Evolutionary conservation across 352 stramenopile species (phyloP).

Genomic region (Phytophthora tentaculata): DNA sequence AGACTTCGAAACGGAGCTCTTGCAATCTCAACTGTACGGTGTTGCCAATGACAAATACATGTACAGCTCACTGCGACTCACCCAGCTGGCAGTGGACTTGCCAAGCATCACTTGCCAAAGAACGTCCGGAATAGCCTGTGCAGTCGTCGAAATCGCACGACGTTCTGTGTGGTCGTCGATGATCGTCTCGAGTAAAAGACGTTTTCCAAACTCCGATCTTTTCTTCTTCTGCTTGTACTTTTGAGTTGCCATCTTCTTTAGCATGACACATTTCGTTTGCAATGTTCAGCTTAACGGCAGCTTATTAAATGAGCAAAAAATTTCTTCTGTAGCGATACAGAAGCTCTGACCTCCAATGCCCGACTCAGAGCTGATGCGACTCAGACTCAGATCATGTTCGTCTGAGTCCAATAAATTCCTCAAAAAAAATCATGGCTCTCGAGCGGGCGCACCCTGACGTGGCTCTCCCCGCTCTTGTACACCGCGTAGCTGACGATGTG

Average conservation of each 20-base stretch:
- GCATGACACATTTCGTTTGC: not conserved
- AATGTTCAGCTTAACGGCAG: not conserved
- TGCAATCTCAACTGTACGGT: not conserved
- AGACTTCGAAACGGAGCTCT: not conserved
- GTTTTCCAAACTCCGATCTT: not conserved
- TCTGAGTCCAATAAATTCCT: slow-evolving; percentile 5
- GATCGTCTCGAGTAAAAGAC: not conserved
- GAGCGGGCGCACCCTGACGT: slow-evolving; percentile 57
- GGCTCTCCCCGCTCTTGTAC: slow-evolving; percentile 49
- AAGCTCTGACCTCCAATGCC: not conserved
- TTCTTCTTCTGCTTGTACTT: not conserved
- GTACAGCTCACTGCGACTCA: not conserved
- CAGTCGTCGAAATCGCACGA: slow-evolving; percentile 20
- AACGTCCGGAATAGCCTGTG: slow-evolving; percentile 14
- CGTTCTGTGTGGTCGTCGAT: not conserved
- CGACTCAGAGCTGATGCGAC: not conserved
- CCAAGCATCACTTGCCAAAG: not conserved
- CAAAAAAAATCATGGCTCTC: slow-evolving; percentile 19
- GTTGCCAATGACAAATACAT: not conserved
- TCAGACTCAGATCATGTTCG: slow-evolving; percentile 1
- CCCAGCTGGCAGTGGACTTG: not conserved
- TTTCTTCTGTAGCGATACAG: no score
- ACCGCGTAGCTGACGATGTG: slow-evolving; percentile 49
- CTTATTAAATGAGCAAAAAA: no score
- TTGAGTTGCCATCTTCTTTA: not conserved